Evolutionary conservation across 1,284 basidiomycete genomes (phyloP).

Genomic region (Ustilago bromivora): DNA sequence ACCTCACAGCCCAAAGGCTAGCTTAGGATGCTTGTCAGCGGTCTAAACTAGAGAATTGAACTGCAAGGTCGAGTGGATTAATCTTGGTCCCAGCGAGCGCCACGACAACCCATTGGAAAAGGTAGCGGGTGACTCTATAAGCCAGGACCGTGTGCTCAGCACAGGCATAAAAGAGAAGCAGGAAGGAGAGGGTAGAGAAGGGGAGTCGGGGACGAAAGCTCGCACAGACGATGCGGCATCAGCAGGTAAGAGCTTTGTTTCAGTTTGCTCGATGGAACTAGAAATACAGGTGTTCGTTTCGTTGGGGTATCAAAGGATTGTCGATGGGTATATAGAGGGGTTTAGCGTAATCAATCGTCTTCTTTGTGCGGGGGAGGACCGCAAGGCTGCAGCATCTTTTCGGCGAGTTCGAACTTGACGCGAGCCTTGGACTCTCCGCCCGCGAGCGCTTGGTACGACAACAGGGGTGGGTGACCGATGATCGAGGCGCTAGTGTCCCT

Average conservation of each 20-base stretch:
- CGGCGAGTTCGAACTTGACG: constrained; percentile 81
- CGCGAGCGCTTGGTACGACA: constrained; percentile 88
- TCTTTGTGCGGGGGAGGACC: constrained; percentile 93
- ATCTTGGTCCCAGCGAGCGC: constrained; percentile 62
- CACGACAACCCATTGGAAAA: constrained; percentile 50
- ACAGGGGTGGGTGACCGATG: constrained; percentile 86
- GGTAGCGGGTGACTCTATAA: constrained; percentile 61
- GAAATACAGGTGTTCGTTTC: constrained; percentile 17
- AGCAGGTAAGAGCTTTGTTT: background rate
- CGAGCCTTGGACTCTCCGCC: constrained; percentile 91
- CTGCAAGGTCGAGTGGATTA: constrained; percentile 17
- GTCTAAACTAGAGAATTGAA: constrained; percentile 5
- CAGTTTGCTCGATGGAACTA: constrained; percentile 1
- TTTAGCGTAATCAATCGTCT: constrained; percentile 74
- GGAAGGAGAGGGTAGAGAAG: background rate
- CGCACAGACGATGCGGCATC: constrained; percentile 2
- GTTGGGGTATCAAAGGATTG: constrained; percentile 17
- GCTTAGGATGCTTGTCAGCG: constrained; percentile 50
- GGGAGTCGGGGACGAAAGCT: background rate
- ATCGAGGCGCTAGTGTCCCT: constrained; percentile 92
- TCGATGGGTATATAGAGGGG: constrained; percentile 22
- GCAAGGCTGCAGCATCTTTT: constrained; percentile 97
- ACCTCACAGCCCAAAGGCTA: background rate
- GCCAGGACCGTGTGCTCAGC: constrained; percentile 51
- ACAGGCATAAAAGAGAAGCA: constrained; percentile 9